Percentiles rank a stretch among this genome's conserved stretches.
phyloP scores from a whole-genome alignment of 768 basidiomycete genomes.

The Trametes meyenii region DNA sequence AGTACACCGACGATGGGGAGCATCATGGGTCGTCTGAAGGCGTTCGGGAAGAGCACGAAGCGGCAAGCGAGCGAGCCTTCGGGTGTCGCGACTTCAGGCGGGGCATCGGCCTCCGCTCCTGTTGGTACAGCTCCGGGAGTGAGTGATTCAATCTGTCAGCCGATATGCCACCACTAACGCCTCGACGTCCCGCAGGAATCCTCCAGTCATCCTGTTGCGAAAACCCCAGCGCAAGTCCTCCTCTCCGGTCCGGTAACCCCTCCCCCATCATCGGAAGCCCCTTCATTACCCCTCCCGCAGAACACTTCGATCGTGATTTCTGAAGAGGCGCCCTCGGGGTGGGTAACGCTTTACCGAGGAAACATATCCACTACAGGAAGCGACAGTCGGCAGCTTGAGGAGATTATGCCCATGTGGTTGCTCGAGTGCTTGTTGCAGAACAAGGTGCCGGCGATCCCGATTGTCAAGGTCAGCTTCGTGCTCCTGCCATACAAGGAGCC shows the following conservation, averaged over 20 bases:
- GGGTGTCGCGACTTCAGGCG: constrained; percentile 23
- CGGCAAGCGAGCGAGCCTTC: constrained; percentile 36
- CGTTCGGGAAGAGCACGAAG: constrained; percentile 63
- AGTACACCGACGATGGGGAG: constrained; percentile 52
- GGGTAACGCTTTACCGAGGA: constrained; percentile 78
- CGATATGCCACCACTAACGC: not conserved
- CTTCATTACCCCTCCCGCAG: constrained; percentile 59
- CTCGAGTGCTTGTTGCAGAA: constrained; percentile 83
- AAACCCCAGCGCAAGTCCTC: constrained; percentile 57
- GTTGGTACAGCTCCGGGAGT: constrained; percentile 32
- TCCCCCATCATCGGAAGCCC: constrained; percentile 73
- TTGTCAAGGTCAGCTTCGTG: constrained; percentile 86
- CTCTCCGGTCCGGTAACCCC: constrained; percentile 62
- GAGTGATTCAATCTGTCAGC: not conserved
- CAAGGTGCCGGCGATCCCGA: constrained; percentile 52
- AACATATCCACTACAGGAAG: constrained; percentile 58
- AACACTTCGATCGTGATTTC: constrained; percentile 74
- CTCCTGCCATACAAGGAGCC: constrained; percentile 76
- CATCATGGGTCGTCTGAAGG: constrained; percentile 81
- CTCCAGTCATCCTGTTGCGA: constrained; percentile 31
- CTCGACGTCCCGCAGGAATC: constrained; percentile 17
- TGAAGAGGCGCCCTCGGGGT: constrained; percentile 77
- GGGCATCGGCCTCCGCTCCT: constrained; percentile 9
- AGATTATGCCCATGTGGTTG: constrained; percentile 84
- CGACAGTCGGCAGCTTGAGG: constrained; percentile 64